Evolutionary conservation across 208 protist species (phyloP).

Genomic region (Trypanosoma melophagium): DNA sequence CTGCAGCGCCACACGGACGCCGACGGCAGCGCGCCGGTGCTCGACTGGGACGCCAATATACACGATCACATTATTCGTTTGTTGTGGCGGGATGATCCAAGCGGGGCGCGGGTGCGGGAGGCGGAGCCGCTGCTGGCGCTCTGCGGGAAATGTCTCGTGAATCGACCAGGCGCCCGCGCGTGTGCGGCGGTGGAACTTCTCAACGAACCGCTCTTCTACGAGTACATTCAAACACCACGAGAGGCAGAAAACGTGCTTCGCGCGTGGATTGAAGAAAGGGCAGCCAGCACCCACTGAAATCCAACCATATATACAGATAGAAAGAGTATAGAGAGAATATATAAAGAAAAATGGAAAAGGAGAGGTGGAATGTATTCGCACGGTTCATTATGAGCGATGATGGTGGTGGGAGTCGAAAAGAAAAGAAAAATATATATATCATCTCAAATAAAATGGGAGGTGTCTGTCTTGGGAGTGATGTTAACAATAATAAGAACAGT

Average conservation of each 20-base stretch:
- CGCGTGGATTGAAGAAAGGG: conserved; percentile 9
- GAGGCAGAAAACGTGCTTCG: conserved; percentile 6
- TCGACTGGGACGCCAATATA: conserved; percentile 83
- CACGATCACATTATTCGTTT: conserved; percentile 45
- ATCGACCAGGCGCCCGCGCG: conserved; percentile 36
- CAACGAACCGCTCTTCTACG: conserved; percentile 41
- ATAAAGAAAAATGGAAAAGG: background rate
- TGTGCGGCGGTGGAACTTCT: conserved; percentile 41
- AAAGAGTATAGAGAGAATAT: background rate
- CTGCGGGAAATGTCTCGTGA: conserved; percentile 65
- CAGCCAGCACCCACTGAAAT: background rate
- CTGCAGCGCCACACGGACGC: conserved; percentile 37
- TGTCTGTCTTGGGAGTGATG: background rate
- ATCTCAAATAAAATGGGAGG: background rate
- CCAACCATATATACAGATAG: background rate
- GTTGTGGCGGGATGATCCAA: conserved; percentile 35
- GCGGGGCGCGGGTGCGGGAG: conserved; percentile 9
- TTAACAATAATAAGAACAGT: background rate
- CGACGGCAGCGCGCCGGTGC: conserved; percentile 16
- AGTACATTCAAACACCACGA: conserved; percentile 28
- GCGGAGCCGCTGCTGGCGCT: conserved; percentile 46
- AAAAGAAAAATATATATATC: background rate
- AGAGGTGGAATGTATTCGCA: background rate
- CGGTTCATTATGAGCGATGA: too few relatives aligned
- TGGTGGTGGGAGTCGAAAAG: background rate